phyloP scores from a whole-genome alignment of 2,329 filamentous ascomycete species.

The Plenodomus tracheiphilus region DNA sequence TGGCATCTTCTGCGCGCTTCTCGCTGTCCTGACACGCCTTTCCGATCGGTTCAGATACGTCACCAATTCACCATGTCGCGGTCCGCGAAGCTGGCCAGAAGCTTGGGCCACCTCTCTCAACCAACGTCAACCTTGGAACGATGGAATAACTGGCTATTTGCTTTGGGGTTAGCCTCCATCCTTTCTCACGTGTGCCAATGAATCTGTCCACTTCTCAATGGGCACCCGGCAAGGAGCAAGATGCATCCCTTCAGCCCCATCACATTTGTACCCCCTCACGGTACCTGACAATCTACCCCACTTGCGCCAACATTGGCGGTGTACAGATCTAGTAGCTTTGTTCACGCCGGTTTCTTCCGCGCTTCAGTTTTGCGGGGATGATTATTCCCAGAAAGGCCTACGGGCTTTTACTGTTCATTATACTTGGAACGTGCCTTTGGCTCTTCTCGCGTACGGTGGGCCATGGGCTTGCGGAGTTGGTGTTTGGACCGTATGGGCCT shows the following conservation, averaged over 20 bases:
- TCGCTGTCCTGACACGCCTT: background rate
- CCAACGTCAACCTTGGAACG: too few relatives aligned
- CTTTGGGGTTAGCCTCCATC: background rate
- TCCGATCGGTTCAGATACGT: slow-evolving; percentile 16
- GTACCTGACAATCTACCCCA: background rate
- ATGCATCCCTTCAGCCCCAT: background rate
- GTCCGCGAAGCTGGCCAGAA: slow-evolving; percentile 4
- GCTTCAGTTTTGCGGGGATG: slow-evolving; percentile 12
- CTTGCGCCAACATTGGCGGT: background rate
- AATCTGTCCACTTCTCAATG: background rate
- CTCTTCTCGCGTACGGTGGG: slow-evolving; percentile 24
- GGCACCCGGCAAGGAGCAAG: background rate
- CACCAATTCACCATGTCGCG: slow-evolving; percentile 9
- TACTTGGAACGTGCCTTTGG: slow-evolving; percentile 14
- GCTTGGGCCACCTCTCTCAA: slow-evolving; percentile 6
- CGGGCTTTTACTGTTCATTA: slow-evolving; percentile 15
- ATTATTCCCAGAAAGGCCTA: slow-evolving; percentile 28
- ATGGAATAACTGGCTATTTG: background rate
- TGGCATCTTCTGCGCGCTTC: background rate
- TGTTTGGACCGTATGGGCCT: slow-evolving; percentile 19
- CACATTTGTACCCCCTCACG: background rate
- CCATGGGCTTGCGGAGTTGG: slow-evolving; percentile 16
- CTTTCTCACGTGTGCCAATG: background rate
- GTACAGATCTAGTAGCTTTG: too few relatives aligned
- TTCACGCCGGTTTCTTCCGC: background rate